Evolutionary conservation across 805 yeast genomes (phyloP).

Genomic region (Kazachstania africana): DNA sequence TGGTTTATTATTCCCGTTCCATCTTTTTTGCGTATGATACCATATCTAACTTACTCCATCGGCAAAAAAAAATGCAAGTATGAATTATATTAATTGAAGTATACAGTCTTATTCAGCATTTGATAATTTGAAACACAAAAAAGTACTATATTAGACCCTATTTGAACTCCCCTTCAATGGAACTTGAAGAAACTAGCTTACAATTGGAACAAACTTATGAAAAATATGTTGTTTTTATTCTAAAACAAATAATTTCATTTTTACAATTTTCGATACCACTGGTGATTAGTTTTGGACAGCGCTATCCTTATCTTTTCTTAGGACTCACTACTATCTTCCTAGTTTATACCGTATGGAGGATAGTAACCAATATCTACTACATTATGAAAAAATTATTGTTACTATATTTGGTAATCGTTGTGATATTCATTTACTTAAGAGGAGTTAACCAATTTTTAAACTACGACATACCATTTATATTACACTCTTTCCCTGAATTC

Average conservation of each 20-base stretch:
- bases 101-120: too few relatives aligned
- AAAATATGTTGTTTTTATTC: slow-evolving; percentile 2
- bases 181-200: slow-evolving; percentile 1
- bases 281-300: slow-evolving; percentile 13
- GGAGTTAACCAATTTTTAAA: slow-evolving; percentile 19
- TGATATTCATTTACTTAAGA: slow-evolving; percentile 23
- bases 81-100: too few relatives aligned
- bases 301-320: slow-evolving; percentile 25
- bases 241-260: slow-evolving; percentile 4
- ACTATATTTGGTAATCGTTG: slow-evolving; percentile 9
- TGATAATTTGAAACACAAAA: too few relatives aligned
- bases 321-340: slow-evolving; percentile 10
- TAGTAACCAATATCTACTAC: slow-evolving; percentile 22
- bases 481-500: background rate
- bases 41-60: too few relatives aligned
- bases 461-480: slow-evolving; percentile 15
- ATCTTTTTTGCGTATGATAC: too few relatives aligned
- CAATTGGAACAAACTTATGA: slow-evolving; percentile 3
- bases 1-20: too few relatives aligned
- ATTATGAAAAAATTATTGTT: slow-evolving; percentile 17
- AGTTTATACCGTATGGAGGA: slow-evolving; percentile 16
- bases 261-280: slow-evolving; percentile 13
- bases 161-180: too few relatives aligned
- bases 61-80: too few relatives aligned
- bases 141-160: too few relatives aligned